Evolutionary conservation across 176 grass and related monocot species (phyloP).

Genomic region (Oropetium thomaeum): DNA sequence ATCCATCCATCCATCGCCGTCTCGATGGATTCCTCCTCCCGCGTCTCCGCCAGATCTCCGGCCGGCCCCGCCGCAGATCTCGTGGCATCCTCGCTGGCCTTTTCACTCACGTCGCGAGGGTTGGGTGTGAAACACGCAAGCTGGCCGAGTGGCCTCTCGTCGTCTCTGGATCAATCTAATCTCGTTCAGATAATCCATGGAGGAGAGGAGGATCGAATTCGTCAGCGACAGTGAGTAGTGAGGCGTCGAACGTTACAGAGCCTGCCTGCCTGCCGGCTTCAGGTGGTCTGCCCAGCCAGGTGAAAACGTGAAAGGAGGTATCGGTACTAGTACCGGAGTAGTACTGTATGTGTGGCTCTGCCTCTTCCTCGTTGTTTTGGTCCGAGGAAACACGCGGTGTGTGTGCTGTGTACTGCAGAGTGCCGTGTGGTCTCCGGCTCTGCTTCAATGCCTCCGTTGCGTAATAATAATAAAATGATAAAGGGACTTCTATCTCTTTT

Average conservation of each 20-base stretch:
- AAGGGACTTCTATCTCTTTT: no score
- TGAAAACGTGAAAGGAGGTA: background rate
- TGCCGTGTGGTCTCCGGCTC: no score
- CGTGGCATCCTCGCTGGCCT: background rate
- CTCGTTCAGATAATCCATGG: no score
- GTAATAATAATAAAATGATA: no score
- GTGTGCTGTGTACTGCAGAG: no score
- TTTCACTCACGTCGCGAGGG: background rate
- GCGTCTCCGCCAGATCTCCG: constrained; percentile 42
- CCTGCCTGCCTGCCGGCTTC: background rate
- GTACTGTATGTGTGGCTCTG: background rate
- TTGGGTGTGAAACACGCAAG: constrained; percentile 17
- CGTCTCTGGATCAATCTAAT: no score
- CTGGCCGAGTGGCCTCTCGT: background rate
- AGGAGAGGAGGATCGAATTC: background rate
- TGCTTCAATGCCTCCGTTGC: background rate
- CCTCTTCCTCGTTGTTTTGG: background rate
- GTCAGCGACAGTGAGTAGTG: background rate
- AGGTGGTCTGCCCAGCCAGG: background rate
- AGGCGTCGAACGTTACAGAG: background rate
- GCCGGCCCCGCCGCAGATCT: constrained; percentile 30
- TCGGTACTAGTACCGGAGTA: no score
- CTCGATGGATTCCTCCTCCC: constrained; percentile 42
- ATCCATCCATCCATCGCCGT: background rate
- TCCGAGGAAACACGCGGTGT: no score